A percentile compares a stretch with the other conserved stretches of the same genome.
Conservation (phyloP, 257 asterid species). For the Solanum ossicruentum region DNA sequence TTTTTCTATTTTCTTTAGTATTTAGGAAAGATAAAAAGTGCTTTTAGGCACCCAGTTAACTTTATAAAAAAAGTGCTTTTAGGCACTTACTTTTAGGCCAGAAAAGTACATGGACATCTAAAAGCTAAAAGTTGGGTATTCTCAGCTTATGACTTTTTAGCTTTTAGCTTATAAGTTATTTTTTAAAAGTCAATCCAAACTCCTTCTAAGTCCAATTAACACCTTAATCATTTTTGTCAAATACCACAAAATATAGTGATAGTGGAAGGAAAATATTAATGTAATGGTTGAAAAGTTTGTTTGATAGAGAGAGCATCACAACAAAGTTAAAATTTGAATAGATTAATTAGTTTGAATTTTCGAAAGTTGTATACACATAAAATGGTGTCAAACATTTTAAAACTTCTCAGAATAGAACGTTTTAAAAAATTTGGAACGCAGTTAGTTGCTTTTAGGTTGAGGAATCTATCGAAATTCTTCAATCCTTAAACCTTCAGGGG, state of each 20-base stretch:
- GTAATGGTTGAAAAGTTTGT: neutral
- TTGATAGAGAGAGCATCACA: neutral
- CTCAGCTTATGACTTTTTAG: neutral
- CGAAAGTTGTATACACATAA: neutral
- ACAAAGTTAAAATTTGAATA: neutral
- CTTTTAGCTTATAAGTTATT: neutral
- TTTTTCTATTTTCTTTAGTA: neutral
- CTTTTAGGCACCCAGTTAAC: neutral
- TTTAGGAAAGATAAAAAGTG: neutral
- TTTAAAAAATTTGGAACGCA: neutral
- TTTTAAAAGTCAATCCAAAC: neutral
- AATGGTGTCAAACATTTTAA: neutral
- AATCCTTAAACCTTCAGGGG: neutral
- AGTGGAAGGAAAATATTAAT: neutral
- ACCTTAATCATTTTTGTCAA: neutral
- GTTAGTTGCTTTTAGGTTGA: neutral
- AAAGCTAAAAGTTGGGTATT: neutral
- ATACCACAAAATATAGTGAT: neutral
- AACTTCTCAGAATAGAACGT: neutral
- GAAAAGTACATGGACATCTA: neutral
- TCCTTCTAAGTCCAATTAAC: neutral
- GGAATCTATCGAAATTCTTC: neutral
- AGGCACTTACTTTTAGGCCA: neutral
- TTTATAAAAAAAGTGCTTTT: neutral
- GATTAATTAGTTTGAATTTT: neutral